A percentile compares a stretch with the other conserved stretches of the same genome.
Evolutionary conservation across 179 eudicot genomes (phyloP).

Genomic region (Sideroxylon spinosum): DNA sequence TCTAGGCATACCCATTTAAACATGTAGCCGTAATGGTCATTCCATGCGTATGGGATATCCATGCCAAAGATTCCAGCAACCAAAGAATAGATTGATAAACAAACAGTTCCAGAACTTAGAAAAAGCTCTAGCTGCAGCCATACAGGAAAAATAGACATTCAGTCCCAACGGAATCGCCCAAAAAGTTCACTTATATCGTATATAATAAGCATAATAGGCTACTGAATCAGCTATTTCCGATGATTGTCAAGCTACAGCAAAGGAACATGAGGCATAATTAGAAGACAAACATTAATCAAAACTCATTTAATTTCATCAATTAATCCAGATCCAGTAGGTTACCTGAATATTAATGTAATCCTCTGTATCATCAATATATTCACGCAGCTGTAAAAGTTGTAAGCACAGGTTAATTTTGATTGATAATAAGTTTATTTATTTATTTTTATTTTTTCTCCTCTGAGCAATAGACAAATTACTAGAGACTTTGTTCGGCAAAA

Average conservation of each 20-base stretch:
- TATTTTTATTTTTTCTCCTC: too few relatives aligned
- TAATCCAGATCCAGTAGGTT: slow-evolving; percentile 6
- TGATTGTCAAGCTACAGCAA: slow-evolving; percentile 87
- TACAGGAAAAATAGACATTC: not conserved
- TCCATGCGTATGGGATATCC: slow-evolving; percentile 93
- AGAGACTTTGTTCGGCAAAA: too few relatives aligned
- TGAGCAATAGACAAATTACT: not conserved
- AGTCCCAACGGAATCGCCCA: not conserved
- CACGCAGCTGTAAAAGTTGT: slow-evolving; percentile 64
- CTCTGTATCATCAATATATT: slow-evolving; percentile 92
- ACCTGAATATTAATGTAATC: slow-evolving; percentile 98
- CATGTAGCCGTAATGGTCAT: slow-evolving; percentile 56
- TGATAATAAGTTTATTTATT: not conserved
- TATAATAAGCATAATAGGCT: not conserved
- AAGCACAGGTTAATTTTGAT: not conserved
- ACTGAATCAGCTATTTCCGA: slow-evolving; percentile 92
- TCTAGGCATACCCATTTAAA: slow-evolving; percentile 75
- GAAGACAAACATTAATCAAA: not conserved
- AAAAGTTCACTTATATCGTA: not conserved
- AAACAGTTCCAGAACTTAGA: slow-evolving; percentile 71
- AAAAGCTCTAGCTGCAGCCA: slow-evolving; percentile 79
- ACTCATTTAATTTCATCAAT: not conserved
- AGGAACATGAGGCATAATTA: slow-evolving; percentile 4
- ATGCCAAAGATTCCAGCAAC: slow-evolving; percentile 83
- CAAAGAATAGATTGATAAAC: slow-evolving; percentile 71